phyloP scores from a whole-genome alignment of 2,329 filamentous ascomycete species.

The Huntiella abstrusa region DNA sequence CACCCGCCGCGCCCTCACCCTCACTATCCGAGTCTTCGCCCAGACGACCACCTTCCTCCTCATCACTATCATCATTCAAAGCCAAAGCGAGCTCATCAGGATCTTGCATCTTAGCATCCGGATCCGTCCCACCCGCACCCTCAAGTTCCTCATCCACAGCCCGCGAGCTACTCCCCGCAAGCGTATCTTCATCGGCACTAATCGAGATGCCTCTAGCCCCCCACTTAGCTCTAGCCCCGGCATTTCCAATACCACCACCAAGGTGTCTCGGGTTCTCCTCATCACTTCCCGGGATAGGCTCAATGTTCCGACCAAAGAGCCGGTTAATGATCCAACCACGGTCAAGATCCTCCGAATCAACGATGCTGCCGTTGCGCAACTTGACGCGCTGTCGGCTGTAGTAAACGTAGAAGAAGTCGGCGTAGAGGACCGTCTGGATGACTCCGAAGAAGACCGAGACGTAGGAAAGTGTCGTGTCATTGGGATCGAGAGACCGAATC shows the following conservation, averaged over 20 bases:
- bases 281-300: conserved; percentile 28
- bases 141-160: conserved; percentile 20
- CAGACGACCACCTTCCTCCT: conserved; percentile 16
- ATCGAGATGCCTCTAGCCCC: conserved; percentile 46
- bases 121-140: conserved; percentile 30
- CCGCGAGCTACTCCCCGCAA: conserved; percentile 21
- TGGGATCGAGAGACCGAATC: conserved; percentile 40
- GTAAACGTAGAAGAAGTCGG: conserved; percentile 96
- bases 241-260: conserved; percentile 9
- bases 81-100: conserved; percentile 44
- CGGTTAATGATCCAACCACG: conserved; percentile 69
- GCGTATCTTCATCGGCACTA: conserved; percentile 42
- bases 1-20: conserved; percentile 3
- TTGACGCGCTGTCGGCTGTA: conserved; percentile 86
- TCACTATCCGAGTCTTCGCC: conserved; percentile 10
- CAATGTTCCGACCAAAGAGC: conserved; percentile 47
- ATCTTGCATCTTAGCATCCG: conserved; percentile 47
- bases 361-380: conserved; percentile 69
- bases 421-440: conserved; percentile 73
- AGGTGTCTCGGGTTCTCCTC: conserved; percentile 35
- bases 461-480: conserved; percentile 41
- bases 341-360: conserved; percentile 75
- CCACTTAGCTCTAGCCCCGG: conserved; percentile 31
- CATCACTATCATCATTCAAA: conserved; percentile 38
- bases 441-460: conserved; percentile 72